Conservation (phyloP, 1,284 basidiomycete genomes). For the Rhizoctonia solani region DNA sequence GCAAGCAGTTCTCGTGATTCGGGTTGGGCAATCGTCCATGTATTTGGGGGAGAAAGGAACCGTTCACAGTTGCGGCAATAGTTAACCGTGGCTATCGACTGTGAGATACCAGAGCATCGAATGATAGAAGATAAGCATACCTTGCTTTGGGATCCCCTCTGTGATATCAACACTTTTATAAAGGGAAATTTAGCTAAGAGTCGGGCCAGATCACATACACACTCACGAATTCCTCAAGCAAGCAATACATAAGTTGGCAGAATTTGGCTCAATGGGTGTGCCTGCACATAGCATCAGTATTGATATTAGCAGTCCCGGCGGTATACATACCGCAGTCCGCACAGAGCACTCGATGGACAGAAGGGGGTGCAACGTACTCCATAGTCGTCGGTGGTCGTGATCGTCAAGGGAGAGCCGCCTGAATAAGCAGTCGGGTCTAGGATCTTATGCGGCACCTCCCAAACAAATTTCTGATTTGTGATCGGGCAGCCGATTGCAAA, state of each 20-base stretch:
- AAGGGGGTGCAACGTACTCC: slow-evolving; percentile 73
- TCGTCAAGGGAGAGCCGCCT: slow-evolving; percentile 29
- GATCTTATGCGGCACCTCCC: not conserved
- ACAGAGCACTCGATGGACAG: slow-evolving; percentile 76
- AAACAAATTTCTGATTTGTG: slow-evolving; percentile 1
- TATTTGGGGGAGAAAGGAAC: slow-evolving; percentile 87
- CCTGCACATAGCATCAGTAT: slow-evolving; percentile 52
- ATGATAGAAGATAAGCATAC: slow-evolving; percentile 49
- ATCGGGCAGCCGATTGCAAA: slow-evolving; percentile 13
- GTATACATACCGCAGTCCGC: slow-evolving; percentile 74
- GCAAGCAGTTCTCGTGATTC: slow-evolving; percentile 93
- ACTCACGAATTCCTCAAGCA: slow-evolving; percentile 84
- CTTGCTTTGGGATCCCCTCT: slow-evolving; percentile 97
- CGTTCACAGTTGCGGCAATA: slow-evolving; percentile 97
- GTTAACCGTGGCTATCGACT: slow-evolving; percentile 73
- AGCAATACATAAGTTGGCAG: slow-evolving; percentile 93
- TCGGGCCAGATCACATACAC: slow-evolving; percentile 13
- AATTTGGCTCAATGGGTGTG: slow-evolving; percentile 93
- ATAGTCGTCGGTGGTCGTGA: slow-evolving; percentile 50
- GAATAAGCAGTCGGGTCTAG: slow-evolving; percentile 15
- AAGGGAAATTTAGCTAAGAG: slow-evolving; percentile 38
- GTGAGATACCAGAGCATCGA: not conserved
- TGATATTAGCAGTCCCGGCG: not conserved
- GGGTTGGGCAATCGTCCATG: slow-evolving; percentile 85
- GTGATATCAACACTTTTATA: slow-evolving; percentile 86